phyloP scores from a whole-genome alignment of 768 basidiomycete genomes.

The Solioccasus polychromus region DNA sequence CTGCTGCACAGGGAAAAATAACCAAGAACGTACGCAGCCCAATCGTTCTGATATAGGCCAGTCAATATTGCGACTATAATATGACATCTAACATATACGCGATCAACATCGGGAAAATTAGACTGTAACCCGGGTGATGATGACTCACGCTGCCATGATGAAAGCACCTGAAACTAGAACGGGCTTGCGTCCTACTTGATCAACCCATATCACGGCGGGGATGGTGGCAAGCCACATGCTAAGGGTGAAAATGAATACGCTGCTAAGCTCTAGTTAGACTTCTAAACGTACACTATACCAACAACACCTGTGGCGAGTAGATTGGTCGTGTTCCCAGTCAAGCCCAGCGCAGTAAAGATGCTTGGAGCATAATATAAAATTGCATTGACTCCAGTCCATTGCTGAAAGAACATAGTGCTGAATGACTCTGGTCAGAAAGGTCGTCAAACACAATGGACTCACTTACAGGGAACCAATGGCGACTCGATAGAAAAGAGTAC shows the following conservation, averaged over 20 bases:
- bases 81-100: constrained; percentile 48
- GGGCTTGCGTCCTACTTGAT: constrained; percentile 72
- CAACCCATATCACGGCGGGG: constrained; percentile 80
- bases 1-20: background rate
- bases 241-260: background rate
- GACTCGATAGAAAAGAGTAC: constrained; percentile 59
- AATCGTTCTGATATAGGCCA: constrained; percentile 55
- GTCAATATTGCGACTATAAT: constrained; percentile 67
- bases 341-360: constrained; percentile 61
- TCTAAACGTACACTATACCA: constrained; percentile 60
- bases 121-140: no score
- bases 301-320: constrained; percentile 69
- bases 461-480: constrained; percentile 56
- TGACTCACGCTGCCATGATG: constrained; percentile 58
- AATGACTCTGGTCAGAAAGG: background rate
- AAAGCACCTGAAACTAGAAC: constrained; percentile 72
- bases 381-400: constrained; percentile 79
- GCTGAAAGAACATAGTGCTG: constrained; percentile 77
- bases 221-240: constrained; percentile 78
- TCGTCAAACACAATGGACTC: background rate
- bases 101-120: constrained; percentile 8
- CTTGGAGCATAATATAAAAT: constrained; percentile 75
- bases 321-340: constrained; percentile 58
- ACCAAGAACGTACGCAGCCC: constrained; percentile 41
- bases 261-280: no score